Evolutionary conservation across 495 filamentous ascomycete genomes (phyloP).

Genomic region (Daldinia decipiens): DNA sequence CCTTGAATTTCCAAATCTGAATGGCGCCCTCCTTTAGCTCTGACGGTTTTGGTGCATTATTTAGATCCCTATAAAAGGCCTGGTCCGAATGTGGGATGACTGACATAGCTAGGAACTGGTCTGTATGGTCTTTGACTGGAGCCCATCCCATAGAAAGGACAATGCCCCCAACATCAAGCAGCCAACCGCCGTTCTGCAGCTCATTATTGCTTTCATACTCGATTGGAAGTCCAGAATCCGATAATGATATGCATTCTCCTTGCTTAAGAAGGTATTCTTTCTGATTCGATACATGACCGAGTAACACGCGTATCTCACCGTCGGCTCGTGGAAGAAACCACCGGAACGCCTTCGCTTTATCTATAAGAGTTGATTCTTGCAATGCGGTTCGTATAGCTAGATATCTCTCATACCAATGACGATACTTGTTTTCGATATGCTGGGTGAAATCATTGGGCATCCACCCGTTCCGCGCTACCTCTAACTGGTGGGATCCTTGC

Average conservation of each 20-base stretch:
- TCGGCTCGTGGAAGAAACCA: slow-evolving; percentile 47
- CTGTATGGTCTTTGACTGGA: slow-evolving; percentile 44
- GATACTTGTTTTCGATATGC: slow-evolving; percentile 43
- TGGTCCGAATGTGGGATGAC: slow-evolving; percentile 59
- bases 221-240: slow-evolving; percentile 40
- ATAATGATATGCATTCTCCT: slow-evolving; percentile 46
- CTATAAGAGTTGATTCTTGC: slow-evolving; percentile 44
- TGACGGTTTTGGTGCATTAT: slow-evolving; percentile 32
- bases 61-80: slow-evolving; percentile 33
- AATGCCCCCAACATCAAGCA: slow-evolving; percentile 58
- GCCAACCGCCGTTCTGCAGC: slow-evolving; percentile 49
- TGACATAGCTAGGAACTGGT: slow-evolving; percentile 58
- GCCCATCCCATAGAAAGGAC: slow-evolving; percentile 58
- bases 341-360: slow-evolving; percentile 33
- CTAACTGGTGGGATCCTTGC: slow-evolving; percentile 40
- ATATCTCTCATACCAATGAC: slow-evolving; percentile 48
- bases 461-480: slow-evolving; percentile 53
- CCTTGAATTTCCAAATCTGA: slow-evolving; percentile 57
- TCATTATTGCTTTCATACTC: slow-evolving; percentile 36
- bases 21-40: slow-evolving; percentile 48
- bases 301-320: slow-evolving; percentile 47
- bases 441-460: slow-evolving; percentile 48
- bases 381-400: slow-evolving; percentile 19
- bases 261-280: slow-evolving; percentile 49
- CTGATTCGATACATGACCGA: slow-evolving; percentile 54